Conservation (phyloP, 75 land plant species). For the Pinus taeda region DNA sequence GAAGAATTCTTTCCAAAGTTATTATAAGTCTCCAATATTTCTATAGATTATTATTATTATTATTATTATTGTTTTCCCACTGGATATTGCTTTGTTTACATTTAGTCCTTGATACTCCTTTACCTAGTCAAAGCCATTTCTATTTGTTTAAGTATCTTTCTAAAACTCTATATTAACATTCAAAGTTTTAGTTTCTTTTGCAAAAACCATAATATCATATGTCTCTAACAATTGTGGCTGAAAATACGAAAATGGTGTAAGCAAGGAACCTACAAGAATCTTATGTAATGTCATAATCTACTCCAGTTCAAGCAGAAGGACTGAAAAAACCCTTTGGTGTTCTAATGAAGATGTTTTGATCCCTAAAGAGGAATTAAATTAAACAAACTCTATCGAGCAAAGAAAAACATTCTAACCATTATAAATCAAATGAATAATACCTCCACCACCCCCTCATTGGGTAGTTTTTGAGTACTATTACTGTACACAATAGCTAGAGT, state of each 20-base stretch:
- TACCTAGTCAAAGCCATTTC: slow-evolving; percentile 1
- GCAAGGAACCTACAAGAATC: slow-evolving; percentile 40
- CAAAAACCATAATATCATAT: slow-evolving; percentile 12
- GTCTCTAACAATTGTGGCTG: slow-evolving; percentile 25
- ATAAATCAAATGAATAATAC: no score
- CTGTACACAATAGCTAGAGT: no score
- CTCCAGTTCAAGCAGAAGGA: neutral
- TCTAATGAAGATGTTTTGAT: no score
- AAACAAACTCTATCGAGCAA: neutral
- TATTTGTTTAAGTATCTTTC: neutral
- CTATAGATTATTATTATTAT: no score
- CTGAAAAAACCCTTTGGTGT: neutral
- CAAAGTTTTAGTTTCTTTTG: neutral
- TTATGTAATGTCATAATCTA: slow-evolving; percentile 83
- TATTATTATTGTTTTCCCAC: slow-evolving; percentile 9
- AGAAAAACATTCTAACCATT: neutral
- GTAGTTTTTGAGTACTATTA: no score
- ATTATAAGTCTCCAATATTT: slow-evolving; percentile 5
- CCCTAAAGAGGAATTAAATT: no score
- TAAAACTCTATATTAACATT: neutral
- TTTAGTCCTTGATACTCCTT: slow-evolving; percentile 12
- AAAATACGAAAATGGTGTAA: slow-evolving; percentile 67
- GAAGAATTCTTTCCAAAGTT: slow-evolving; percentile 9
- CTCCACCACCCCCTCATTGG: no score
- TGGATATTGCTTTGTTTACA: slow-evolving; percentile 16